phyloP scores from a whole-genome alignment of 129 eudicot species.

The Lactuca saligna region DNA sequence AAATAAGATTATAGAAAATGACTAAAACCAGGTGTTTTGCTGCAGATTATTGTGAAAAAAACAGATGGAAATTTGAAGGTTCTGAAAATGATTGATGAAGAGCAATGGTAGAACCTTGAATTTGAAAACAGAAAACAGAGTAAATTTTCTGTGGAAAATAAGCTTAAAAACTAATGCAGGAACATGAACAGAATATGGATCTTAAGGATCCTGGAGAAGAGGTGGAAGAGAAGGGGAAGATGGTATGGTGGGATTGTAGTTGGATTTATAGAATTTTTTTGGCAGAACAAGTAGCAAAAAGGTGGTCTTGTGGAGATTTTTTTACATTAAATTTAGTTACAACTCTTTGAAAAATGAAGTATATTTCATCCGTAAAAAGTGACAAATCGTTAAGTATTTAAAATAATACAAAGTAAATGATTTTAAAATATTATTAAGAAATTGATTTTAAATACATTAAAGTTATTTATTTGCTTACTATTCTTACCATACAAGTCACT shows the following conservation, averaged over 20 bases:
- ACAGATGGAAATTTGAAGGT: not conserved
- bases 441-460: no score
- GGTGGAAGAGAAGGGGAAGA: slow-evolving; percentile 45
- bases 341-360: not conserved
- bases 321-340: no score
- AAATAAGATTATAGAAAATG: not conserved
- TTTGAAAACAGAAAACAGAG: slow-evolving; percentile 3
- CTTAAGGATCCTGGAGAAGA: slow-evolving; percentile 10
- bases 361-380: not conserved
- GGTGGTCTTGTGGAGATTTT: slow-evolving; percentile 8
- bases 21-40: not conserved
- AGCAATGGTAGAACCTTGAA: not conserved
- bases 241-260: slow-evolving; percentile 27
- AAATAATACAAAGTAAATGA: no score
- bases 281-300: slow-evolving; percentile 30
- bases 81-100: not conserved
- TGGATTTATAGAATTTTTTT: slow-evolving; percentile 52
- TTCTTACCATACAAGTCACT: no score
- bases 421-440: no score
- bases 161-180: slow-evolving; percentile 13
- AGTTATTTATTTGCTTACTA: no score
- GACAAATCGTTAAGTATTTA: not conserved
- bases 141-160: not conserved
- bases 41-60: not conserved
- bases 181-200: slow-evolving; percentile 22